Evolutionary conservation across 1,284 basidiomycete genomes (phyloP).

Genomic region (Flammula alnicola): DNA sequence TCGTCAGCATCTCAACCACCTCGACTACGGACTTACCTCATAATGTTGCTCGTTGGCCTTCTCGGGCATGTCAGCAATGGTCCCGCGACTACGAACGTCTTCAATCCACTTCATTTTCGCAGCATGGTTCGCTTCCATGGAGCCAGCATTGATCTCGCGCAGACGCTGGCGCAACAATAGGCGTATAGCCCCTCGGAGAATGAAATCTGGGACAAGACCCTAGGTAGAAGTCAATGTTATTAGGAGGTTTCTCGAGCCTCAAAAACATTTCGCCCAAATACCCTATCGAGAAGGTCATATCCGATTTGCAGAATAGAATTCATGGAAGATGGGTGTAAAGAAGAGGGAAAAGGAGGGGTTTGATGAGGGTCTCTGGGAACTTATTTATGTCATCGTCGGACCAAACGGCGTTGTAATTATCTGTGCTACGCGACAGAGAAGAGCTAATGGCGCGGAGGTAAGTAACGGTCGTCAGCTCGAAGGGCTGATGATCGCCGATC

Average conservation of each 20-base stretch:
- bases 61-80: slow-evolving; percentile 70
- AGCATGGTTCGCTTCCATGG: slow-evolving; percentile 65
- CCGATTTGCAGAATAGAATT: slow-evolving; percentile 29
- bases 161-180: slow-evolving; percentile 64
- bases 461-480: slow-evolving; percentile 15
- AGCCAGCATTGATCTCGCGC: slow-evolving; percentile 64
- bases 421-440: neutral
- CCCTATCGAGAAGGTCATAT: slow-evolving; percentile 40
- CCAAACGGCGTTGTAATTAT: neutral
- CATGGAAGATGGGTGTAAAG: slow-evolving; percentile 10
- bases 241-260: neutral
- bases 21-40: slow-evolving; percentile 48
- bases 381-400: neutral
- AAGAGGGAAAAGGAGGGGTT: too few relatives aligned
- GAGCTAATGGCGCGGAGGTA: slow-evolving; percentile 1
- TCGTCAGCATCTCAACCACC: slow-evolving; percentile 3
- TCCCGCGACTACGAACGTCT: slow-evolving; percentile 49
- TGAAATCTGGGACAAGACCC: slow-evolving; percentile 66
- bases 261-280: slow-evolving; percentile 16
- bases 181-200: slow-evolving; percentile 65
- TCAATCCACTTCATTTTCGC: slow-evolving; percentile 72
- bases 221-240: slow-evolving; percentile 23
- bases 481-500: too few relatives aligned
- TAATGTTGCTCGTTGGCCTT: slow-evolving; percentile 85
- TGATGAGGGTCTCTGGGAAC: neutral